phyloP scores from a whole-genome alignment of 768 basidiomycete species.

The Leccinum incarnatum region DNA sequence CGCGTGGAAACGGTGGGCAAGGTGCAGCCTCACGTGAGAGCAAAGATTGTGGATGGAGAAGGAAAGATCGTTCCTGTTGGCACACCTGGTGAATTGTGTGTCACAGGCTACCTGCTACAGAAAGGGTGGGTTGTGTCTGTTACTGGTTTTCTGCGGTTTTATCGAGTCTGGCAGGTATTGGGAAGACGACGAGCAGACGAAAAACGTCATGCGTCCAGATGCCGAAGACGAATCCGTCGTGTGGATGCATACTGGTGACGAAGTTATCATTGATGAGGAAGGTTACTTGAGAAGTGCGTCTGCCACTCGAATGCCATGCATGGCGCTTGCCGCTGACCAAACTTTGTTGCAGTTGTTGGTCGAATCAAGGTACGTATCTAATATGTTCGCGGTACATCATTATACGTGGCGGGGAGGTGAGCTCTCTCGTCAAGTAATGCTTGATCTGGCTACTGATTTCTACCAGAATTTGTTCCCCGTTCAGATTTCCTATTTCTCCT shows the following conservation, averaged over 20 bases:
- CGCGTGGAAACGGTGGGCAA: conserved; percentile 82
- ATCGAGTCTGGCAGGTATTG: conserved; percentile 56
- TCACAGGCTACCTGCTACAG: conserved; percentile 76
- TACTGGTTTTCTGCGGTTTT: not conserved
- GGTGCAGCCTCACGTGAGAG: conserved; percentile 73
- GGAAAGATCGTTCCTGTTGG: conserved; percentile 68
- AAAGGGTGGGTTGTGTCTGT: conserved; percentile 51
- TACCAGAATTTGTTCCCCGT: conserved; percentile 78
- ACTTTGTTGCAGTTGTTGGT: conserved; percentile 57
- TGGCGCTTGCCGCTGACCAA: not conserved
- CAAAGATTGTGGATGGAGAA: conserved; percentile 60
- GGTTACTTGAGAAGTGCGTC: conserved; percentile 70
- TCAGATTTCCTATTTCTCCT: conserved; percentile 44
- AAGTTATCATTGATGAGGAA: conserved; percentile 77
- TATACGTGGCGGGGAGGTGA: conserved; percentile 81
- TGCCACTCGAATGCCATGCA: not conserved
- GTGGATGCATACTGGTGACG: conserved; percentile 87
- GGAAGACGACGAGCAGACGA: conserved; percentile 68
- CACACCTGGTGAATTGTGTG: conserved; percentile 68
- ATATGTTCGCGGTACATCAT: conserved; percentile 43
- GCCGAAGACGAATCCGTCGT: conserved; percentile 49
- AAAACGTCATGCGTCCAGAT: conserved; percentile 50
- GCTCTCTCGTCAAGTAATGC: conserved; percentile 1
- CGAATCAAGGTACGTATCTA: conserved; percentile 58
- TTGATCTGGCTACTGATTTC: not conserved